A percentile compares a stretch with the other conserved stretches of the same genome.
Evolutionary conservation across 257 asterid genomes (phyloP).

Genomic region (Nicotiana obtusifolia): DNA sequence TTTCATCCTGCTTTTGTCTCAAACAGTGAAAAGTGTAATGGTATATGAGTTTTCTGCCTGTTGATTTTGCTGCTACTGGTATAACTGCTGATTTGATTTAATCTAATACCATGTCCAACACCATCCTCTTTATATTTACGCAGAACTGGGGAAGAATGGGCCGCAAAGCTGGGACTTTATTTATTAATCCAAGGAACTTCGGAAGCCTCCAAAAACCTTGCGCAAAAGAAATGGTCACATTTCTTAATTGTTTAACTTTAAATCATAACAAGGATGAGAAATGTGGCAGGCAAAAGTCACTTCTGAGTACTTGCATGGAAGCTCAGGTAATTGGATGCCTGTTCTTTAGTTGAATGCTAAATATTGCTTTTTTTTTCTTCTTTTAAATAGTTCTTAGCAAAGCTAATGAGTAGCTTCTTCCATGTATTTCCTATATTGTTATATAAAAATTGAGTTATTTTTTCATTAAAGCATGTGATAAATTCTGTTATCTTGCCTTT

Average conservation of each 20-base stretch:
- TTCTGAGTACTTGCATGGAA: slow-evolving; percentile 73
- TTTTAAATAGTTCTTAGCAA: neutral
- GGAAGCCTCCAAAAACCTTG: slow-evolving; percentile 84
- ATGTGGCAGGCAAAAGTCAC: slow-evolving; percentile 66
- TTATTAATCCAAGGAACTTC: slow-evolving; percentile 73
- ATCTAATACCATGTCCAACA: neutral
- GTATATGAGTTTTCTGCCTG: neutral
- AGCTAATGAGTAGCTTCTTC: neutral
- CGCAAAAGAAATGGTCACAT: slow-evolving; percentile 68
- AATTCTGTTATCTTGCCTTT: neutral
- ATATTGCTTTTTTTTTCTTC: neutral
- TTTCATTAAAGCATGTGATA: neutral
- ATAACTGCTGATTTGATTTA: neutral
- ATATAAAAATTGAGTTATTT: neutral
- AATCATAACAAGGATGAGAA: slow-evolving; percentile 59
- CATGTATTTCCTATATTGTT: neutral
- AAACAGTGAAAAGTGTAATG: neutral
- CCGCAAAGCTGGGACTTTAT: slow-evolving; percentile 57
- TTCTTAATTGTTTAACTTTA: slow-evolving; percentile 75
- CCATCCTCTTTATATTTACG: neutral
- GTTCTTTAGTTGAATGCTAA: neutral
- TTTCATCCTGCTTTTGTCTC: neutral
- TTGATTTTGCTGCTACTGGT: neutral
- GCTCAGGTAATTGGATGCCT: slow-evolving; percentile 51
- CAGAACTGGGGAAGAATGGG: slow-evolving; percentile 56